A percentile compares a stretch with the other conserved stretches of the same genome.
These are phyloP conservation scores for Trichoderma aggressivum DNA, from an alignment of 2,329 filamentous ascomycete genomes.

Conservation along the genomic window DNA sequence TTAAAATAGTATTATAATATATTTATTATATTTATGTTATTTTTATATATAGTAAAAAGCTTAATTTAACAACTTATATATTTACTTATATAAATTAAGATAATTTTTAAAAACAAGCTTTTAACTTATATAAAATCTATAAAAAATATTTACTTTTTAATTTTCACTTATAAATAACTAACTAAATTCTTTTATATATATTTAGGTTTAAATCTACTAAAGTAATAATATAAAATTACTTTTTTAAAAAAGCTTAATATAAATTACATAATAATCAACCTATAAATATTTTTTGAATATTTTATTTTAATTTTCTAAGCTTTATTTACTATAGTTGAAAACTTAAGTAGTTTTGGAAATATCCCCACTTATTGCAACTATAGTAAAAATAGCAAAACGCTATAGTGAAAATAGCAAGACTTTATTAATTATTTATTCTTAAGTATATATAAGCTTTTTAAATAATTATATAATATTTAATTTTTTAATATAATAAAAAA, in stretches of 20 bases:
- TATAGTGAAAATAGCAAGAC: neutral
- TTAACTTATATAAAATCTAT: neutral
- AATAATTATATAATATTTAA: too few species aligned
- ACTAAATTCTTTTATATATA: neutral
- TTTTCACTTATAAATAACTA: neutral
- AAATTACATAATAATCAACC: neutral
- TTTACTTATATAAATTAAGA: neutral
- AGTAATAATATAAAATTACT: neutral
- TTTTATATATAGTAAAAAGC: neutral
- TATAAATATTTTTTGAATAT: neutral
- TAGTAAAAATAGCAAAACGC: neutral
- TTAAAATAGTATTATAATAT: neutral
- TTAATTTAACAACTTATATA: neutral
- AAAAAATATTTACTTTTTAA: neutral
- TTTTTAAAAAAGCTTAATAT: neutral
- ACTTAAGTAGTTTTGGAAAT: neutral
- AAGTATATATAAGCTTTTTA: too few species aligned
- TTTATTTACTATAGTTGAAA: neutral
- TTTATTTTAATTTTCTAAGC: neutral
- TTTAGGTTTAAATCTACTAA: neutral
- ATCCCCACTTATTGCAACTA: neutral
- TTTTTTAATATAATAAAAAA: too few species aligned
- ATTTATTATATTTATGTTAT: neutral
- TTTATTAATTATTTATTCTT: too few species aligned
- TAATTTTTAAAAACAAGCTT: neutral